These are phyloP conservation scores for Rhodotorula toruloides DNA, from an alignment of 768 basidiomycete genomes.

Conservation along the genomic window DNA sequence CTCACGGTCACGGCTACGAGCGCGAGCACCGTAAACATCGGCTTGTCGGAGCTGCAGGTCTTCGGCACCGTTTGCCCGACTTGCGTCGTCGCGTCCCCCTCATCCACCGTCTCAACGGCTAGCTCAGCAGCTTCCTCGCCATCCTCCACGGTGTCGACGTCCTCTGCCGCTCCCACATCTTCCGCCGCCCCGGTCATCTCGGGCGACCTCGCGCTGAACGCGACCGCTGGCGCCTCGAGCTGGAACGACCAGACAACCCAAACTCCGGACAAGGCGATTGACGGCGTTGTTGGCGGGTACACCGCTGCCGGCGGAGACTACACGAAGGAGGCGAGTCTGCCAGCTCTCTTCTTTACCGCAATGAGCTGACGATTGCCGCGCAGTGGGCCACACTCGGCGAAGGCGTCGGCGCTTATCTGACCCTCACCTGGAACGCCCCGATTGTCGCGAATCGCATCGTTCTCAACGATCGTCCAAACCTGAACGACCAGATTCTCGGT, in stretches of 20 bases:
- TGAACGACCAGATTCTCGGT: conserved; percentile 1
- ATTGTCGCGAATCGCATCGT: conserved; percentile 17
- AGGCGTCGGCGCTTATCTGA: conserved; percentile 11
- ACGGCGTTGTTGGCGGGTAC: conserved; percentile 29
- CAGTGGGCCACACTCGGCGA: conserved; percentile 29
- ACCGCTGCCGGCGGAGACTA: conserved; percentile 24
- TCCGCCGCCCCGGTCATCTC: not conserved
- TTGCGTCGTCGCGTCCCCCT: not conserved
- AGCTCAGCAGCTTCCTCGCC: no score
- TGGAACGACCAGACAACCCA: not conserved
- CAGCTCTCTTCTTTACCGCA: no score
- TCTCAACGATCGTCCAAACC: conserved; percentile 31
- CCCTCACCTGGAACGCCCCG: conserved; percentile 6
- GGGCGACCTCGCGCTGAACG: conserved; percentile 15
- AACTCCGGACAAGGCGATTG: conserved; percentile 9
- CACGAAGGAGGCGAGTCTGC: conserved; percentile 23
- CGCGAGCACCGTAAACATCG: conserved; percentile 10
- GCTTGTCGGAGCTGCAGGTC: conserved; percentile 14
- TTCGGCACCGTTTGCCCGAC: not conserved
- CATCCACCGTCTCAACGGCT: not conserved
- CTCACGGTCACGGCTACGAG: conserved; percentile 4
- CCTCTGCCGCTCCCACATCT: not conserved
- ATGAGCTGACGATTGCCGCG: not conserved
- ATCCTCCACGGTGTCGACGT: not conserved
- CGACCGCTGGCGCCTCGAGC: conserved; percentile 6